Evolutionary conservation across 2,329 filamentous ascomycete species (phyloP).

Genomic region (Sporothrix mexicana): DNA sequence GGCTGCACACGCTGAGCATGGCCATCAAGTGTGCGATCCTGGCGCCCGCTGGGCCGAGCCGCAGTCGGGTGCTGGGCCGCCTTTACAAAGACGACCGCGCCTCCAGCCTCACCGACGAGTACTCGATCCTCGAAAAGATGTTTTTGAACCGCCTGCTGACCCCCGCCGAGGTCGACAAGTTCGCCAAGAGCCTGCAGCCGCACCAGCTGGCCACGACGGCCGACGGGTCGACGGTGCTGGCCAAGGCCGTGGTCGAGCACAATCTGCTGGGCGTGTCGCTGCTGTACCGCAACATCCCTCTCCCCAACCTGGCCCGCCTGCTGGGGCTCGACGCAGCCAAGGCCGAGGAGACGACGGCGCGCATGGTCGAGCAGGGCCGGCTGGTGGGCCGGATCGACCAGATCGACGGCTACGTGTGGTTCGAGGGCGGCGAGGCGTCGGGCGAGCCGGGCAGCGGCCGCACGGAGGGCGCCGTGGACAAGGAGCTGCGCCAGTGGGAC

Average conservation of each 20-base stretch:
- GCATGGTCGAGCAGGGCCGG: conserved; percentile 95
- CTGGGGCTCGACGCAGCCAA: conserved; percentile 79
- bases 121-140: conserved; percentile 94
- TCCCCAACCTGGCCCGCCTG: conserved; percentile 75
- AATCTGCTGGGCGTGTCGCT: conserved; percentile 87
- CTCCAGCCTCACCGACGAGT: conserved; percentile 72
- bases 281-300: conserved; percentile 77
- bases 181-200: conserved; percentile 77
- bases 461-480: conserved; percentile 66
- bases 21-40: conserved; percentile 92
- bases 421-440: conserved; percentile 75
- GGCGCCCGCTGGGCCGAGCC: conserved; percentile 84
- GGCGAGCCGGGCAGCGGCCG: conserved; percentile 71
- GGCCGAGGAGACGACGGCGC: conserved; percentile 88
- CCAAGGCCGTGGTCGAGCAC: conserved; percentile 93
- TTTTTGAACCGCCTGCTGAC: conserved; percentile 86
- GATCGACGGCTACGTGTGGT: conserved; percentile 86
- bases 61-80: conserved; percentile 78
- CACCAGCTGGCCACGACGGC: conserved; percentile 90
- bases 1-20: conserved; percentile 80
- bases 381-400: conserved; percentile 91
- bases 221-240: conserved; percentile 90
- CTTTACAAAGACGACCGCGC: conserved; percentile 94
- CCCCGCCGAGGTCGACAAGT: conserved; percentile 82
- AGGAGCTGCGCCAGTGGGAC: conserved; percentile 85